These are phyloP conservation scores for Anethum foeniculum DNA, from an alignment of 140 eudicot genomes.

Conservation along the genomic window DNA sequence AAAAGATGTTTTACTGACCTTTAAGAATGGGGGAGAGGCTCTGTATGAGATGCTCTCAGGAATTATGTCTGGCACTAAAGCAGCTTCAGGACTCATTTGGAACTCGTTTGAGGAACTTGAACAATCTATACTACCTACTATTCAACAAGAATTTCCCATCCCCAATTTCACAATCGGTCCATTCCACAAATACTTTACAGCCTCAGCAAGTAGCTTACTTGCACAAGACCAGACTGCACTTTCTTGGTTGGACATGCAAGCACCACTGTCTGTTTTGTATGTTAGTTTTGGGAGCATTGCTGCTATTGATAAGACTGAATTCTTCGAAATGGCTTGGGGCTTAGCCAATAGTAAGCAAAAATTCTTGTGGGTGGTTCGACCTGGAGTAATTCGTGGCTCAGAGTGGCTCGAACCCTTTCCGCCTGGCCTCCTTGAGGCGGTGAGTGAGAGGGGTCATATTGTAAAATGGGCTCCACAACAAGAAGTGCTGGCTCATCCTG, in stretches of 20 bases:
- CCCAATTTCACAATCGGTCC: slow-evolving; percentile 28
- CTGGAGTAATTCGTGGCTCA: neutral
- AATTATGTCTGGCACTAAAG: neutral
- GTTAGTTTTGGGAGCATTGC: slow-evolving; percentile 69
- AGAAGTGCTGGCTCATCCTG: neutral
- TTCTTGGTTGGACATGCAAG: slow-evolving; percentile 57
- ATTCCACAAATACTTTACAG: slow-evolving; percentile 20
- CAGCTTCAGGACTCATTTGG: neutral
- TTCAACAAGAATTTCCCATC: slow-evolving; percentile 8
- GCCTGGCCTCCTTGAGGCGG: neutral
- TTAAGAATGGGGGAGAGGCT: neutral
- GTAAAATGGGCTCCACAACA: slow-evolving; percentile 5
- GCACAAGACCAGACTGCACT: slow-evolving; percentile 39
- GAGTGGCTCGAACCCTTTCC: slow-evolving; percentile 1
- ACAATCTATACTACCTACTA: neutral
- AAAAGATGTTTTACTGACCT: neutral
- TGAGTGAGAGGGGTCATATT: neutral
- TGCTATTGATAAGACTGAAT: slow-evolving; percentile 23
- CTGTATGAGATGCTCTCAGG: neutral
- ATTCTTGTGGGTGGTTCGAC: slow-evolving; percentile 4
- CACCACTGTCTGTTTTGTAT: slow-evolving; percentile 41
- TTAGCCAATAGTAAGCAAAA: slow-evolving; percentile 39
- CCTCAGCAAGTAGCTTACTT: slow-evolving; percentile 44
- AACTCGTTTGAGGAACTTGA: neutral
- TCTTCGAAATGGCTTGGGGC: slow-evolving; percentile 46